Conservation (phyloP, 179 eudicot species). For the Heliamphora pulchella region DNA sequence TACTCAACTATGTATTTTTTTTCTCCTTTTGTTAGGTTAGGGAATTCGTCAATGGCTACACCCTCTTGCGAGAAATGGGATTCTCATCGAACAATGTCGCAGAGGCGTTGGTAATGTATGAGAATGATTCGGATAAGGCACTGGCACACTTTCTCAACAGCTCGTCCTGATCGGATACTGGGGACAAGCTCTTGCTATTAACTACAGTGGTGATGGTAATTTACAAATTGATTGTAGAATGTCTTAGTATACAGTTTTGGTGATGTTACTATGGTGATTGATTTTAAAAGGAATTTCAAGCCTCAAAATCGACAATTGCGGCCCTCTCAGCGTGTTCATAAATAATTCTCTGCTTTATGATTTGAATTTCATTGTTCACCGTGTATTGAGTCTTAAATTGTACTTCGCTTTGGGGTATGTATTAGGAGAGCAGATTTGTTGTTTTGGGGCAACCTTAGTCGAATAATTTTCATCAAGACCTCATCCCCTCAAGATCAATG, state of each 20-base stretch:
- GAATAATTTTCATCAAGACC: background rate
- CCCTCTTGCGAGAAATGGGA: slow-evolving; percentile 80
- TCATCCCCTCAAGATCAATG: too few species aligned
- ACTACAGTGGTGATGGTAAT: background rate
- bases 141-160: slow-evolving; percentile 62
- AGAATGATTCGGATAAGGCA: slow-evolving; percentile 87
- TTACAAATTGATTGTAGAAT: background rate
- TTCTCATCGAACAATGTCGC: slow-evolving; percentile 72
- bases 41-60: slow-evolving; percentile 69
- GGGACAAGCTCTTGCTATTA: background rate
- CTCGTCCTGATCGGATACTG: slow-evolving; percentile 34
- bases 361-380: background rate
- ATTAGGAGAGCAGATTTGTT: background rate
- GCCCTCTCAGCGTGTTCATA: background rate
- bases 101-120: slow-evolving; percentile 73
- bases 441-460: background rate
- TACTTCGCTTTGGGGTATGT: background rate
- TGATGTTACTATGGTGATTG: background rate
- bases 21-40: slow-evolving; percentile 42
- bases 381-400: background rate
- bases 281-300: slow-evolving; percentile 7
- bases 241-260: background rate
- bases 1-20: background rate
- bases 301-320: background rate
- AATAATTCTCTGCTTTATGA: background rate